Evolutionary conservation across 2,329 filamentous ascomycete species (phyloP), one percentile per base, ranked within the genome.

Genomic region (Paradendryphiella salina): DNA sequence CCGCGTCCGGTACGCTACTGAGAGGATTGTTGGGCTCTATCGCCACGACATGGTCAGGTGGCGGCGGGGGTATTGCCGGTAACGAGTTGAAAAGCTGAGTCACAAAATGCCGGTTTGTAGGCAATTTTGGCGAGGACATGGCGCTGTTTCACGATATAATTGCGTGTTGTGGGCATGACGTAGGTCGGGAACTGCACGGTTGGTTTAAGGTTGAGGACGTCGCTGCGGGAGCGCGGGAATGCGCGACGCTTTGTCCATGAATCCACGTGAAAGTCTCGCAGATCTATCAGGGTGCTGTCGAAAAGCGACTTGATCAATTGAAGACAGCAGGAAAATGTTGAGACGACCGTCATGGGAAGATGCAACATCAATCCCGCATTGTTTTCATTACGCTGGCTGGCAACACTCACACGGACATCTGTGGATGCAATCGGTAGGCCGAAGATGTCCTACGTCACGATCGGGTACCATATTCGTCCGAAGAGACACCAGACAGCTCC

Each of bases 21-120:
- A 78, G 65, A 8, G 82, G 79, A 60, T 80, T 82, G 37, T 49
- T 11, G 6, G 17, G 2, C 26, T 36, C 6, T 15, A 17, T n/a
- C 5, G 14, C 39, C 33, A 67, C 58, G 31, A 72, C 52, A 14
- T 48, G 36, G 14, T 46, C 52, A 45, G 51, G 15, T 35, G 10
- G 18, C 5, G n/a, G 35, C 32, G 37, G 17, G 34, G 33, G 4
- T 35, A 49, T 36, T 26, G 31, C 18, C n/a, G 62, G 49, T 11
- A 73, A 48, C 1, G 69, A 66, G 11, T 61, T 52, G 20, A 74
- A 41, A 15, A 74, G 58, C 23, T 64, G 57, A n/a, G 69, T 73
- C 50, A 74, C 52, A 52, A 74, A 71, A 41, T 49, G 44, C 44
- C 68, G 70, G 37, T 63, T 57, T 6, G 63, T 46, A 13, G 66